A percentile compares a stretch with the other conserved stretches of the same genome.
These are phyloP conservation scores for Chernovozyma aurita DNA, from an alignment of 1,139 yeast genomes.

Conservation along the genomic window DNA sequence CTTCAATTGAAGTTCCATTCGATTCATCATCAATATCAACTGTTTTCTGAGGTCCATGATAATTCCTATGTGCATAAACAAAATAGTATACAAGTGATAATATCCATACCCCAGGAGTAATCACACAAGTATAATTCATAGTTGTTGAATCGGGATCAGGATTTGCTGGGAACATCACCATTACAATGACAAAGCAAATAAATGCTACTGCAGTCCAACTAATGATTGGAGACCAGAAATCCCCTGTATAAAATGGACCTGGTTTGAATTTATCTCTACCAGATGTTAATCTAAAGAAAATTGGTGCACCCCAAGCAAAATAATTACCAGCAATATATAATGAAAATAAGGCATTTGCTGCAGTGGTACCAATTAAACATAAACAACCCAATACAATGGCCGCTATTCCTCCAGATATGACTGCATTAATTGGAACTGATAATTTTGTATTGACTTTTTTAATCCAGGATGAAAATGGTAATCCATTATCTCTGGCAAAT, in stretches of 20 bases:
- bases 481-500: slow-evolving; percentile 17
- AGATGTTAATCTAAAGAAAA: slow-evolving; percentile 41
- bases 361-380: slow-evolving; percentile 55
- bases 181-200: slow-evolving; percentile 35
- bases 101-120: slow-evolving; percentile 38
- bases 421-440: slow-evolving; percentile 58
- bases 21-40: slow-evolving; percentile 14
- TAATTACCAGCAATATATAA: slow-evolving; percentile 56
- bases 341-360: slow-evolving; percentile 49
- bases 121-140: slow-evolving; percentile 61
- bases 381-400: slow-evolving; percentile 52
- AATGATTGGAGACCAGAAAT: slow-evolving; percentile 35
- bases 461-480: slow-evolving; percentile 34
- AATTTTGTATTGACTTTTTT: slow-evolving; percentile 49
- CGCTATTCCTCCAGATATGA: slow-evolving; percentile 46
- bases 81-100: slow-evolving; percentile 42
- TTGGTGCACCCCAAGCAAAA: slow-evolving; percentile 57
- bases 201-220: slow-evolving; percentile 34
- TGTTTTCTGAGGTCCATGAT: slow-evolving; percentile 46
- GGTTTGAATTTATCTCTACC: slow-evolving; percentile 50
- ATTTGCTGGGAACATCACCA: slow-evolving; percentile 45
- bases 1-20: not conserved
- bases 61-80: slow-evolving; percentile 42
- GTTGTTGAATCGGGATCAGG: slow-evolving; percentile 30
- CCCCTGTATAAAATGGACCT: slow-evolving; percentile 57